Evolutionary conservation across 169 alveolate species (phyloP).

Genomic region (Fabrea salina): DNA sequence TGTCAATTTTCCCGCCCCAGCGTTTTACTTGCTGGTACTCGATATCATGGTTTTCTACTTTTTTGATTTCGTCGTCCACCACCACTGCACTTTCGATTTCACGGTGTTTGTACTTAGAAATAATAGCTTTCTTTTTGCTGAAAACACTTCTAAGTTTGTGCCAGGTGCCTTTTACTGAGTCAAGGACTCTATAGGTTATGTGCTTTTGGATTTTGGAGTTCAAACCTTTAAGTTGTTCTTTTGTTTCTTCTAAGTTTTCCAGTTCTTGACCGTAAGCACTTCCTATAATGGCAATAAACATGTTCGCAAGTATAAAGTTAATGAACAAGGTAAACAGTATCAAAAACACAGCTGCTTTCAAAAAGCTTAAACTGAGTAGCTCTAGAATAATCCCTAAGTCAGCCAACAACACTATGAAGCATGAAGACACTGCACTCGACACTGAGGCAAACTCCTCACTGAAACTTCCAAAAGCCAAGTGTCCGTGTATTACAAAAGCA

Average conservation of each 20-base stretch:
- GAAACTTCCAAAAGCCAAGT: constrained; percentile 50
- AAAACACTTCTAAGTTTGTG: constrained; percentile 12
- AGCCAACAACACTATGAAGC: constrained; percentile 39
- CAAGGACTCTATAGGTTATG: background rate
- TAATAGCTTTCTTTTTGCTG: constrained; percentile 3
- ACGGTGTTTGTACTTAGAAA: background rate
- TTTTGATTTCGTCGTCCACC: background rate
- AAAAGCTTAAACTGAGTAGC: constrained; percentile 31
- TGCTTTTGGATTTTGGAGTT: background rate
- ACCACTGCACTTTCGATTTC: background rate
- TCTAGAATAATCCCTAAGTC: constrained; percentile 38
- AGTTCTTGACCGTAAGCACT: constrained; percentile 45
- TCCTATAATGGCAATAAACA: constrained; percentile 61
- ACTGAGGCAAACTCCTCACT: constrained; percentile 32
- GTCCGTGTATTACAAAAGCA: constrained; percentile 45
- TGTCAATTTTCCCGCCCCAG: constrained; percentile 20
- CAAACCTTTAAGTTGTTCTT: background rate
- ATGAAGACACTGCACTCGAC: constrained; percentile 29
- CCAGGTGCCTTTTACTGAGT: background rate
- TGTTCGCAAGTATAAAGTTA: constrained; percentile 54
- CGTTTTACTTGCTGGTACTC: background rate
- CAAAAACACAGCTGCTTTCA: constrained; percentile 39
- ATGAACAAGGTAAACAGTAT: constrained; percentile 33
- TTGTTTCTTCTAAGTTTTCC: constrained; percentile 5
- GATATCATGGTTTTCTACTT: background rate